Conservation (phyloP, 2,329 filamentous ascomycete genomes). For the Ceratocystis cacaofunesta region DNA sequence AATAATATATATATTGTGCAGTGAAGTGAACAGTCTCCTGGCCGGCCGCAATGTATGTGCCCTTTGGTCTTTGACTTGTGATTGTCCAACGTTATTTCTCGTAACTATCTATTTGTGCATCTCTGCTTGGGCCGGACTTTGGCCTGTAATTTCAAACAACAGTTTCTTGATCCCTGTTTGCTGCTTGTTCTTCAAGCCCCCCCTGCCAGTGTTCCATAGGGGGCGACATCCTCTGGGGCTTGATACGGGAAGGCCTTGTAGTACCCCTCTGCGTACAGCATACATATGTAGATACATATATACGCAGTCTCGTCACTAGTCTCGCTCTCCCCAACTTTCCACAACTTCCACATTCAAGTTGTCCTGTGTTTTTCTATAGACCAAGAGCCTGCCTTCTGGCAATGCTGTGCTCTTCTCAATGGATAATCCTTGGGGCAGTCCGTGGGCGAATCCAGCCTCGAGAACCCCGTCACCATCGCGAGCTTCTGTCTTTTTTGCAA, state of each 20-base stretch:
- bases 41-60: too few species aligned
- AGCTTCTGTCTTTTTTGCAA: not conserved
- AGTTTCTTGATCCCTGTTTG: conserved; percentile 3
- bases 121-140: not conserved
- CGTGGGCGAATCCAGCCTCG: conserved; percentile 33
- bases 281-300: not conserved
- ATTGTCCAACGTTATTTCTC: not conserved
- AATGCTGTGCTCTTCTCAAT: conserved; percentile 24
- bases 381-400: not conserved
- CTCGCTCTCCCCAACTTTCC: not conserved
- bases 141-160: not conserved
- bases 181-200: conserved; percentile 3
- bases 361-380: not conserved
- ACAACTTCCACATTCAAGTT: not conserved
- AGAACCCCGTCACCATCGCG: conserved; percentile 12
- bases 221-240: not conserved
- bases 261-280: not conserved
- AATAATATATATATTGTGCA: not conserved
- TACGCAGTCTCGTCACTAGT: not conserved
- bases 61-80: not conserved
- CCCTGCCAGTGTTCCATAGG: not conserved
- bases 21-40: too few species aligned
- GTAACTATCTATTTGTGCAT: not conserved
- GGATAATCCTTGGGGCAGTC: conserved; percentile 50
- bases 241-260: not conserved